Evolutionary conservation across 2,329 filamentous ascomycete genomes (phyloP).

Genomic region (Cladosporium sphaerospermum): DNA sequence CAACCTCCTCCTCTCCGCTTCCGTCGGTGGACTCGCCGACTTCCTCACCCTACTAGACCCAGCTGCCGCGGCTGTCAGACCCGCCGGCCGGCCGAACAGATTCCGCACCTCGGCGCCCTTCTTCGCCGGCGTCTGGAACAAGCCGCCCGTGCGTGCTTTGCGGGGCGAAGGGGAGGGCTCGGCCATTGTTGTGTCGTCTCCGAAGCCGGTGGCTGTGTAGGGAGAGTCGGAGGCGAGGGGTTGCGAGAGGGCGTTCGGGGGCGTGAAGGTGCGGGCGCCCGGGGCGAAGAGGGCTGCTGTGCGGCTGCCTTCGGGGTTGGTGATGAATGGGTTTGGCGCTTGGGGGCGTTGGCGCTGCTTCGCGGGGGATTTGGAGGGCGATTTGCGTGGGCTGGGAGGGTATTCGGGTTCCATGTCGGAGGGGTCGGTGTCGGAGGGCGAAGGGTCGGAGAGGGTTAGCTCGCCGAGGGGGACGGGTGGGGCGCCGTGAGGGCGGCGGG

Average conservation of each 20-base stretch:
- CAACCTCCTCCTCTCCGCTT: conserved; percentile 15
- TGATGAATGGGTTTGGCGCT: background rate
- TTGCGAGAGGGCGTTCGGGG: conserved; percentile 18
- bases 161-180: conserved; percentile 20
- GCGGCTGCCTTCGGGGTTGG: conserved; percentile 17
- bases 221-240: conserved; percentile 24
- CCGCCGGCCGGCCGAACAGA: conserved; percentile 3
- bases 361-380: conserved; percentile 25
- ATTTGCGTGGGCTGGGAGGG: conserved; percentile 31
- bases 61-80: background rate
- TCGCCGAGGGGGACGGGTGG: conserved; percentile 26
- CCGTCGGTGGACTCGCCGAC: conserved; percentile 15
- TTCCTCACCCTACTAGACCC: conserved; percentile 5
- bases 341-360: background rate
- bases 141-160: conserved; percentile 14
- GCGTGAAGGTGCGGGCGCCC: conserved; percentile 20
- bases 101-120: background rate
- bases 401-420: conserved; percentile 27
- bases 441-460: conserved; percentile 24
- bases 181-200: conserved; percentile 10
- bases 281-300: conserved; percentile 7
- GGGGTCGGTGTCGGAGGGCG: conserved; percentile 9
- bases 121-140: conserved; percentile 14
- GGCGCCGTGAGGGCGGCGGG: conserved; percentile 25
- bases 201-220: conserved; percentile 8